phyloP scores from a whole-genome alignment of 2,329 filamentous ascomycete species.

The Orbilia oligospora region DNA sequence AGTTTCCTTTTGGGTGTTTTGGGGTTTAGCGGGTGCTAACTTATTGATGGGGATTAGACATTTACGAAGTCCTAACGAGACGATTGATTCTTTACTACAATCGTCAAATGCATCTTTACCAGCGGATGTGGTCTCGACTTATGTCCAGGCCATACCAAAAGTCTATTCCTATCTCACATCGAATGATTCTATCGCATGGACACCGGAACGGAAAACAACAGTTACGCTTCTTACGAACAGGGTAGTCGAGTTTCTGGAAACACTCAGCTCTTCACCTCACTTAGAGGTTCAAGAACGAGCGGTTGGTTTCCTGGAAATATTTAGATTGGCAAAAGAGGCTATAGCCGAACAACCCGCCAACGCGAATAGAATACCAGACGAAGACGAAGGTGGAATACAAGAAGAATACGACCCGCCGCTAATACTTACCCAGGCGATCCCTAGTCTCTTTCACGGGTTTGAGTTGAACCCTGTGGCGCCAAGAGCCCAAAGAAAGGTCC shows the following conservation, averaged over 20 bases:
- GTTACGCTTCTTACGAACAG: conserved; percentile 84
- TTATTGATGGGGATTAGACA: conserved; percentile 20
- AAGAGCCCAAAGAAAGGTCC: conserved; percentile 87
- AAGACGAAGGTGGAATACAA: conserved; percentile 30
- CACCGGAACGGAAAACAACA: conserved; percentile 78
- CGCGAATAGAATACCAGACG: conserved; percentile 28
- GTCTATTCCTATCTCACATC: conserved; percentile 81
- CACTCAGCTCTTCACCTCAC: conserved; percentile 83
- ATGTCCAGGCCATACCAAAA: conserved; percentile 87
- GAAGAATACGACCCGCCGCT: conserved; percentile 77
- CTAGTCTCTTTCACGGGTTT: conserved; percentile 85
- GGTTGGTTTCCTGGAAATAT: conserved; percentile 90
- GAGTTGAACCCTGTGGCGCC: conserved; percentile 92
- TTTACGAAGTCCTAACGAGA: conserved; percentile 78
- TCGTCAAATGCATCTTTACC: conserved; percentile 73
- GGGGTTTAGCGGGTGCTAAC: neutral
- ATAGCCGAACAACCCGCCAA: conserved; percentile 76
- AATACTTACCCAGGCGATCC: conserved; percentile 90
- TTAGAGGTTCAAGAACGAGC: conserved; percentile 95
- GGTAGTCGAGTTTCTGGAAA: conserved; percentile 85
- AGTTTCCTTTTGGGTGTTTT: neutral
- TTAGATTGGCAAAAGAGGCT: conserved; percentile 88
- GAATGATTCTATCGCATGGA: conserved; percentile 78
- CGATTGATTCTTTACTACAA: conserved; percentile 82
- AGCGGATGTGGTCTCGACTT: conserved; percentile 80